Percentiles rank a stretch among this genome's conserved stretches.
Evolutionary conservation across 1,139 yeast species (phyloP).

Genomic region (Hyphopichia pseudoburtonii): DNA sequence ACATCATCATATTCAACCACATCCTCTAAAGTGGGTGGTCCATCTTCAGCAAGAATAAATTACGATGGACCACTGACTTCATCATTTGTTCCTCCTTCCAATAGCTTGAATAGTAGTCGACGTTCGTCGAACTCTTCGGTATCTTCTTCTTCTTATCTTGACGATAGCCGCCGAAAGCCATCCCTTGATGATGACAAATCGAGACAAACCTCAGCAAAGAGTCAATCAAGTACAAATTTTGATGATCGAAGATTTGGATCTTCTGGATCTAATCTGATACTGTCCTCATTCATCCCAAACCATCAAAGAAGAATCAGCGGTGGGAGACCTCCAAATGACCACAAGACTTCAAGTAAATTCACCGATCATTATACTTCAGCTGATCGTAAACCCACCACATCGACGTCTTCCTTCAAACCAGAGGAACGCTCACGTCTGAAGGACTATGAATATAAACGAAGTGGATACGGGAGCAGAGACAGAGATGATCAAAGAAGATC

Average conservation of each 20-base stretch:
- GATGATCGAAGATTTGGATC: neutral
- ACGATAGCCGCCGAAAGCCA: constrained; percentile 2
- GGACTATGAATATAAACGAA: neutral
- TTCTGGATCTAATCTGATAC: neutral
- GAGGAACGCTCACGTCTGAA: neutral
- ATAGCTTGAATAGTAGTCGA: neutral
- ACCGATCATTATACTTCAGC: constrained; percentile 3
- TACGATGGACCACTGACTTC: neutral
- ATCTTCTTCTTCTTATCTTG: neutral
- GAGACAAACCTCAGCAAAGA: neutral
- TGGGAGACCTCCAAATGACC: neutral
- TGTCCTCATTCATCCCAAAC: too few relatives aligned
- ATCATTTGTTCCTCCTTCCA: neutral
- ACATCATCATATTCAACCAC: constrained; percentile 1
- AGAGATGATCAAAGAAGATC: neutral
- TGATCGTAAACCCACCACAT: neutral
- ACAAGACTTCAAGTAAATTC: neutral
- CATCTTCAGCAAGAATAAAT: neutral
- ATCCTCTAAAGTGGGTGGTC: too few relatives aligned
- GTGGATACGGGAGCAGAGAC: constrained; percentile 1
- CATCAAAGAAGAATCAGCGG: too few relatives aligned
- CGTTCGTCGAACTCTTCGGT: neutral
- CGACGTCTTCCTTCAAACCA: neutral
- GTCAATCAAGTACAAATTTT: neutral
- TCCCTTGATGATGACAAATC: constrained; percentile 5